Percentiles rank a stretch among this genome's conserved stretches.
phyloP scores from a whole-genome alignment of 2,329 filamentous ascomycete species.

The Fusarium pseudograminearum region DNA sequence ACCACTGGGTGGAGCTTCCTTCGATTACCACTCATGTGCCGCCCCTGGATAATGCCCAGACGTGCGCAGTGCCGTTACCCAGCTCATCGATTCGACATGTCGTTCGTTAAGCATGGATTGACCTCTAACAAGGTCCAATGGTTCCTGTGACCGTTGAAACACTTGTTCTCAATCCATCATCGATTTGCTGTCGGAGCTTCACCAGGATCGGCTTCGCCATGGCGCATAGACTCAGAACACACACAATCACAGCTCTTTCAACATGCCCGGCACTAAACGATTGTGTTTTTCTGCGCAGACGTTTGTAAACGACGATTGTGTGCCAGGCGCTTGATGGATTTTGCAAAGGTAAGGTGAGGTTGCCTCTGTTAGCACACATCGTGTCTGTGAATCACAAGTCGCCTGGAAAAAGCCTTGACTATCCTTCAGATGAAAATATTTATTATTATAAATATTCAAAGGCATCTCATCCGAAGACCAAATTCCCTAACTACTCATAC shows the following conservation, averaged over 20 bases:
- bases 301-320: background rate
- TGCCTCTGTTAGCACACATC: background rate
- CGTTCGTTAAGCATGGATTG: background rate
- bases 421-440: background rate
- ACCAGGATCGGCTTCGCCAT: background rate
- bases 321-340: background rate
- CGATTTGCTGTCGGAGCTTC: background rate
- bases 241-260: constrained; percentile 10
- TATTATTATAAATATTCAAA: background rate
- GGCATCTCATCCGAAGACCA: background rate
- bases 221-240: constrained; percentile 5
- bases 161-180: background rate
- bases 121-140: background rate
- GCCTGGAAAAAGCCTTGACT: background rate
- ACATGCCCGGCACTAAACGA: background rate
- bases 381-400: constrained; percentile 8
- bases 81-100: background rate
- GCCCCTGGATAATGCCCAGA: background rate
- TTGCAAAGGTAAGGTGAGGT: constrained; percentile 3
- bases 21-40: background rate
- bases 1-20: constrained; percentile 1
- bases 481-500: background rate
- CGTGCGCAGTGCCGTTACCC: background rate
- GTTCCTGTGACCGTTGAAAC: constrained; percentile 13
- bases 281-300: background rate